These are phyloP conservation scores for Whalleya microplaca DNA, from an alignment of 2,329 filamentous ascomycete species.

Conservation along the genomic window DNA sequence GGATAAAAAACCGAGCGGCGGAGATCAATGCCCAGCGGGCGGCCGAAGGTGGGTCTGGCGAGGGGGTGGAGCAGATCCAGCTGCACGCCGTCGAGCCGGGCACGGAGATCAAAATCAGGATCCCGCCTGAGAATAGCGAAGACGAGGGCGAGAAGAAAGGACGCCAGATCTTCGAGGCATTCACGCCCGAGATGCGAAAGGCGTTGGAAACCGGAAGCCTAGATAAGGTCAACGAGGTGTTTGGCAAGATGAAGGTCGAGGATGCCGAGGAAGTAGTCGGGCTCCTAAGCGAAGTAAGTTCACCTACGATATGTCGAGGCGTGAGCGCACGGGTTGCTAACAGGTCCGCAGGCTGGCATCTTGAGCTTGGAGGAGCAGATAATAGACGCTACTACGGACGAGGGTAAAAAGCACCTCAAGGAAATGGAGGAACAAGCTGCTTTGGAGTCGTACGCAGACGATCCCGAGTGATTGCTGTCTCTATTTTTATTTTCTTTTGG, in stretches of 20 bases:
- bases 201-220: conserved; percentile 88
- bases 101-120: conserved; percentile 86
- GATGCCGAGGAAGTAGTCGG: conserved; percentile 86
- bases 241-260: conserved; percentile 85
- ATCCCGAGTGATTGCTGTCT: conserved; percentile 44
- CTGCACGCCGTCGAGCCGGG: conserved; percentile 93
- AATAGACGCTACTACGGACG: conserved; percentile 91
- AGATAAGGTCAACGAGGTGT: conserved; percentile 84
- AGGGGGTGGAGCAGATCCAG: conserved; percentile 93
- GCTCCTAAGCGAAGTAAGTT: conserved; percentile 70
- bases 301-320: conserved; percentile 10
- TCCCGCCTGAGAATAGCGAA: conserved; percentile 71
- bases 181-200: conserved; percentile 77
- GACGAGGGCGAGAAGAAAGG: conserved; percentile 67
- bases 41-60: conserved; percentile 53
- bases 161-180: conserved; percentile 79
- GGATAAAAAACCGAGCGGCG: conserved; percentile 75
- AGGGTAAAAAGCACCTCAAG: conserved; percentile 77
- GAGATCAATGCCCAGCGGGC: conserved; percentile 67
- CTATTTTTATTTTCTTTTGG: neutral
- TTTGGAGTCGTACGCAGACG: conserved; percentile 41
- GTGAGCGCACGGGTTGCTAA: conserved; percentile 42
- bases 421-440: conserved; percentile 67
- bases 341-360: conserved; percentile 68
- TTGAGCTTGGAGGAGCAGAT: conserved; percentile 90